Evolutionary conservation across 2,329 filamentous ascomycete species (phyloP).

Genomic region (Talaromyces albobiverticillius): DNA sequence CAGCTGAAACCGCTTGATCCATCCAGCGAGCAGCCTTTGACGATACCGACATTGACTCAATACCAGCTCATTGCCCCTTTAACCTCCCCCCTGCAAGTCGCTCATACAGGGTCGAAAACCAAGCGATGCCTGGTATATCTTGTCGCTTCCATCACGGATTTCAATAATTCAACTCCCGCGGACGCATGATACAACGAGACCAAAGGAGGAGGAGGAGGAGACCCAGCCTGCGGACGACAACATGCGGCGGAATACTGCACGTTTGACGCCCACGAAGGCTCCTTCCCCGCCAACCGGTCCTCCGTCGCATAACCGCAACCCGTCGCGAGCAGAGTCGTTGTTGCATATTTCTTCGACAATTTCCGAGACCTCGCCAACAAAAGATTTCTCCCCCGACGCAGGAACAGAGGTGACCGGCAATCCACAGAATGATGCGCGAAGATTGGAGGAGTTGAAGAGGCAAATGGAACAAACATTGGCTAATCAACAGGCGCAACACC

Average conservation of each 20-base stretch:
- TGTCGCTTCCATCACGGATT: slow-evolving; percentile 2
- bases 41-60: too few species aligned
- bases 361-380: slow-evolving; percentile 2
- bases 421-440: slow-evolving; percentile 33
- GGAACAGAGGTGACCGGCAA: slow-evolving; percentile 25
- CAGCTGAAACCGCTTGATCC: not conserved
- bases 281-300: slow-evolving; percentile 29
- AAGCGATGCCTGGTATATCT: slow-evolving; percentile 14
- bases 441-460: slow-evolving; percentile 38
- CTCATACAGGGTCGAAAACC: not conserved
- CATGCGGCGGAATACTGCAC: slow-evolving; percentile 33
- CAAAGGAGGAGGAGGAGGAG: slow-evolving; percentile 7
- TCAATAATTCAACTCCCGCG: slow-evolving; percentile 1
- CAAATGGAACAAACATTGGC: slow-evolving; percentile 43
- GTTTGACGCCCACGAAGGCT: slow-evolving; percentile 38
- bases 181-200: slow-evolving; percentile 9
- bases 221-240: not conserved
- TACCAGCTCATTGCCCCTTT: too few species aligned
- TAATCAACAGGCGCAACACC: slow-evolving; percentile 39
- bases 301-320: slow-evolving; percentile 23
- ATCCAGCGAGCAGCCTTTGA: not conserved
- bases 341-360: slow-evolving; percentile 3
- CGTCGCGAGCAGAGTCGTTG: slow-evolving; percentile 19
- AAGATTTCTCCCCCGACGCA: slow-evolving; percentile 18
- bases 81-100: too few species aligned